A percentile compares a stretch with the other conserved stretches of the same genome.
These are phyloP conservation scores for Esteya vermicola DNA, from an alignment of 2,329 filamentous ascomycete species.

Conservation along the genomic window DNA sequence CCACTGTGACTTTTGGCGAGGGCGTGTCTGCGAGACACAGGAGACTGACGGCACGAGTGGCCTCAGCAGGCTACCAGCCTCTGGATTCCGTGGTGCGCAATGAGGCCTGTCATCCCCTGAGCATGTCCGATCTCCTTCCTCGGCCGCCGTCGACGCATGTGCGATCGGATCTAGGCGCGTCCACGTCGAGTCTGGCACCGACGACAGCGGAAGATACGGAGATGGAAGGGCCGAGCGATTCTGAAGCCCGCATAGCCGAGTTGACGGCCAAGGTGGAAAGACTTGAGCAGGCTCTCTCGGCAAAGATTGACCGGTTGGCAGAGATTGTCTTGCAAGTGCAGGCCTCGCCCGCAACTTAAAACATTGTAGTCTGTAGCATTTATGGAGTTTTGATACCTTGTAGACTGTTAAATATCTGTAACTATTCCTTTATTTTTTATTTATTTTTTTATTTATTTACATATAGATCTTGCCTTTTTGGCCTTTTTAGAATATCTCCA, in stretches of 20 bases:
- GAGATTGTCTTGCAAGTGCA: slow-evolving; percentile 32
- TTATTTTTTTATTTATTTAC: neutral
- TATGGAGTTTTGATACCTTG: no score
- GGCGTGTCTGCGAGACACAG: no score
- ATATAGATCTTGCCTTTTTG: neutral
- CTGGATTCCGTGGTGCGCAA: slow-evolving; percentile 3
- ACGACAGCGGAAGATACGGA: slow-evolving; percentile 9
- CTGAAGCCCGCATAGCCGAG: slow-evolving; percentile 33
- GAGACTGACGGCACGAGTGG: no score
- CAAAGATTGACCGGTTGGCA: slow-evolving; percentile 45
- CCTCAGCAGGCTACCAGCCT: slow-evolving; percentile 1
- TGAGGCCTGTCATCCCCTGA: slow-evolving; percentile 4
- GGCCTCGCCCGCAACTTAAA: no score
- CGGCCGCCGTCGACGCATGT: neutral
- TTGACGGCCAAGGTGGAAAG: slow-evolving; percentile 43
- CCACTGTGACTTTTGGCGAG: no score
- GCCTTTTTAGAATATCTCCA: neutral
- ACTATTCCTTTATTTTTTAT: neutral
- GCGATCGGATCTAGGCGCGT: neutral
- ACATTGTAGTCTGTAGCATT: no score
- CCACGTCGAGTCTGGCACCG: neutral
- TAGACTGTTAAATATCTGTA: no score
- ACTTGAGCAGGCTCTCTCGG: slow-evolving; percentile 25
- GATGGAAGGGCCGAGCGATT: slow-evolving; percentile 11
- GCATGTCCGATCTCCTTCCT: slow-evolving; percentile 5